Evolutionary conservation across 2,329 filamentous ascomycete species (phyloP), one percentile per base, ranked within the genome.

Genomic region (Venturiaceae sp.): DNA sequence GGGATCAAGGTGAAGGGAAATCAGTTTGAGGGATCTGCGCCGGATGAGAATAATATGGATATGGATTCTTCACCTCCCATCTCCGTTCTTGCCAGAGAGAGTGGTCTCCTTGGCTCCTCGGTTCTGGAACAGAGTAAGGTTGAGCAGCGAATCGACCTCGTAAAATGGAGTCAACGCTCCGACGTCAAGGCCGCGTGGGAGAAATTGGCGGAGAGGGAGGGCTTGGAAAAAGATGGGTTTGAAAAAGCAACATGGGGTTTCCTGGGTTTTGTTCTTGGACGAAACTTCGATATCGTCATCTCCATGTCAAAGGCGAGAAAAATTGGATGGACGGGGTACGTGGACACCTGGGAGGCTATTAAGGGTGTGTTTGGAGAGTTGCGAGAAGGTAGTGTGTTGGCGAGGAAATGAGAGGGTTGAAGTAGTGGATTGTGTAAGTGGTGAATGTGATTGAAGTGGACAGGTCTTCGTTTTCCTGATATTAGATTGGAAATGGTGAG

Each of bases 291-390:
- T 62, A 52, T 74, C 5, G 71, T 76, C 1, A 63, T 72, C 44
- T 73, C 68, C 57, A 76, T 78, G 71, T 76, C 68, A 53, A 79
- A 78, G 64, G 76, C 76, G 5, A 68, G 77, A 56, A 71, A 71
- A 60, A 64, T 70, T 26, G 76, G 77, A 0, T 80, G 72, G 72
- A 72, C 66, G 1, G 75, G 73, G 0, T 75, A 68, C 58, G 60
- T 61, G n/a, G 72, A 69, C 65, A 56, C 54, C 13, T 56, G 54
- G 54, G 54, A 56, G 23, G 28, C 36, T 4, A 21, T 56, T 39
- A 34, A 56, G 21, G 52, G 34, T 23, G 52, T 39, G 14, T 54
- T 54, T 36, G 52, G 52, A 13, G 52, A 37, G 36, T 54, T 54
- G 52, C 16, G 34, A n/a, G 16, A 26, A 7, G 52, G 19, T 14